A percentile compares a stretch with the other conserved stretches of the same genome.
These are phyloP conservation scores for Trifolium subterraneum DNA, from an alignment of 306 rosid species.

Conservation along the genomic window DNA sequence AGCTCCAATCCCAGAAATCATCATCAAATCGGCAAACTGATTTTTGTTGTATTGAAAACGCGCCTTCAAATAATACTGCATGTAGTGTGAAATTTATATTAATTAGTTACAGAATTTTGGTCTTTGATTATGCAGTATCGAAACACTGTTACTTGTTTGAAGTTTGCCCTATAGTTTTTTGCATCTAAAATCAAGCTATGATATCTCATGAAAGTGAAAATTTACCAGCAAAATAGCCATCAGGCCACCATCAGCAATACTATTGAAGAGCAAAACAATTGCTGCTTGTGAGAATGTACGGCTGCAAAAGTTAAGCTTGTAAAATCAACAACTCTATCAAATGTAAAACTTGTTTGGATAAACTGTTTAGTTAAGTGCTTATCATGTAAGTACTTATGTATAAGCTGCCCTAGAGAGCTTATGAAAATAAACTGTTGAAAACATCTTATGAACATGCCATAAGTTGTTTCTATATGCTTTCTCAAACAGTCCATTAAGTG, in stretches of 20 bases:
- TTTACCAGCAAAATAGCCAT: constrained; percentile 69
- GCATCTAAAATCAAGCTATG: neutral
- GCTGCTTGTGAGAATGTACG: constrained; percentile 77
- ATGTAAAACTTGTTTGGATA: neutral
- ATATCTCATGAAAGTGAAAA: neutral
- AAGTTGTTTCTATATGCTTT: neutral
- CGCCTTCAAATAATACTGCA: constrained; percentile 93
- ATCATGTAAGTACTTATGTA: neutral
- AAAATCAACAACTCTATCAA: constrained; percentile 13
- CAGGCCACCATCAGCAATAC: constrained; percentile 81
- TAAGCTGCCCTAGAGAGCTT: neutral
- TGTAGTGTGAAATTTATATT: constrained; percentile 2
- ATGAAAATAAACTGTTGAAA: neutral
- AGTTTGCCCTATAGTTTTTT: neutral
- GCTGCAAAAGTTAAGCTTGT: constrained; percentile 53
- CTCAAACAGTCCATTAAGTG: too few species aligned
- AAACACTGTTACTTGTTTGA: neutral
- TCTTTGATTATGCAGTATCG: neutral
- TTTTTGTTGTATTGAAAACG: constrained; percentile 77
- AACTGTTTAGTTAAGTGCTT: neutral
- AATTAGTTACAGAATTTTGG: constrained; percentile 7
- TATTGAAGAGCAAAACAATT: constrained; percentile 66
- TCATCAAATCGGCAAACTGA: constrained; percentile 84
- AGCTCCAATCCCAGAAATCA: constrained; percentile 64
- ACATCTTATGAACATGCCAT: neutral